Conservation (phyloP, 1,139 yeast genomes). For the Kodamaea anthophila region DNA sequence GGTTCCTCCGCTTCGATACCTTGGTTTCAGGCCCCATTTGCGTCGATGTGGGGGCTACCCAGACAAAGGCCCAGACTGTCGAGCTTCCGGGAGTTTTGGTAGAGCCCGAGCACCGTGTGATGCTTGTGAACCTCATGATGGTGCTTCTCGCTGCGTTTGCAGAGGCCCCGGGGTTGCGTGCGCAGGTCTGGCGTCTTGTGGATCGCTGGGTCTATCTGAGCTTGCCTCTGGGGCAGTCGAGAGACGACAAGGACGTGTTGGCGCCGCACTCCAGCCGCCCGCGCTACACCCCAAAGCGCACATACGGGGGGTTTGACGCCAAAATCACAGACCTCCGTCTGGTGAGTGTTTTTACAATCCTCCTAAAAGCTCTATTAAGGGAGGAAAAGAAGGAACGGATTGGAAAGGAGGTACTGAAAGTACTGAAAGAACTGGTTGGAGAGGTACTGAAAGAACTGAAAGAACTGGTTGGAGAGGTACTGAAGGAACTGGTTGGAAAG, state of each 20-base stretch:
- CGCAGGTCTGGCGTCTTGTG: slow-evolving; percentile 59
- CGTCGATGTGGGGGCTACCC: slow-evolving; percentile 12
- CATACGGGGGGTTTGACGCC: slow-evolving; percentile 28
- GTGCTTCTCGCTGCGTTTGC: slow-evolving; percentile 46
- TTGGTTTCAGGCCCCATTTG: slow-evolving; percentile 20
- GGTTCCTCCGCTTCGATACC: slow-evolving; percentile 39
- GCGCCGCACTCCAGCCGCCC: slow-evolving; percentile 13
- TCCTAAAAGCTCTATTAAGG: slow-evolving; percentile 32
- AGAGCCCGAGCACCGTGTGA: slow-evolving; percentile 33
- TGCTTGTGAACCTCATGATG: slow-evolving; percentile 30
- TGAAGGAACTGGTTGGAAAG: background rate
- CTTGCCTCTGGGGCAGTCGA: slow-evolving; percentile 14
- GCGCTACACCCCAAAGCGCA: slow-evolving; percentile 20
- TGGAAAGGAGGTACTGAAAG: background rate
- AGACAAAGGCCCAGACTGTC: slow-evolving; percentile 14
- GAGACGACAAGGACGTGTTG: slow-evolving; percentile 7
- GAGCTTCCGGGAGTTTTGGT: slow-evolving; percentile 24
- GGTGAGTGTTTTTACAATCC: slow-evolving; percentile 55
- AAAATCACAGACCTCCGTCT: slow-evolving; percentile 42
- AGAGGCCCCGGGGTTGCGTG: slow-evolving; percentile 31
- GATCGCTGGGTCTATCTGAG: slow-evolving; percentile 69
- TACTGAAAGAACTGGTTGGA: background rate
- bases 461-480: background rate
- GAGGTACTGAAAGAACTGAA: background rate
- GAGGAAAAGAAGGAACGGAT: background rate